Percentiles rank a stretch among this genome's conserved stretches.
Evolutionary conservation across 805 yeast genomes (phyloP).

Genomic region (Saccharomycopsis malanga): DNA sequence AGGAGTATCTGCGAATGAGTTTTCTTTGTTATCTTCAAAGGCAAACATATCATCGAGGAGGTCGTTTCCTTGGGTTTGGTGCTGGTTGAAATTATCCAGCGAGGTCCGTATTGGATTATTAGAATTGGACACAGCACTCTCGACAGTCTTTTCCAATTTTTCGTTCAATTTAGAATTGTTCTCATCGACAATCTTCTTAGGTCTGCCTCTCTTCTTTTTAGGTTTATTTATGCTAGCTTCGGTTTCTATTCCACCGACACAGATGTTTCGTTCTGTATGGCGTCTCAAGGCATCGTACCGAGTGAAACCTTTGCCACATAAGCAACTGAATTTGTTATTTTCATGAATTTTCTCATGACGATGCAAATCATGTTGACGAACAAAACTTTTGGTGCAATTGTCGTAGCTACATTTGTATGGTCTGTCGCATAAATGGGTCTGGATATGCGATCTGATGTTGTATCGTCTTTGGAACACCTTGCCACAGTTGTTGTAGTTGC

Average conservation of each 20-base stretch:
- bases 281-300: constrained; percentile 83
- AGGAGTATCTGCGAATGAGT: constrained; percentile 4
- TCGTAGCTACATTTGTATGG: constrained; percentile 70
- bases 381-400: constrained; percentile 78
- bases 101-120: neutral
- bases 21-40: constrained; percentile 10
- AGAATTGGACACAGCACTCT: constrained; percentile 1
- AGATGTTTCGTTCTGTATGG: constrained; percentile 73
- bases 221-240: constrained; percentile 29
- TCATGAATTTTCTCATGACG: constrained; percentile 86
- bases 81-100: neutral
- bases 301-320: constrained; percentile 91
- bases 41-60: neutral
- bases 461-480: constrained; percentile 83
- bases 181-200: constrained; percentile 25
- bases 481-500: constrained; percentile 72
- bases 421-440: constrained; percentile 90
- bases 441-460: constrained; percentile 91
- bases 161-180: neutral
- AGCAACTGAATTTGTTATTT: constrained; percentile 57
- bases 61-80: neutral
- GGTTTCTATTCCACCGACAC: constrained; percentile 60
- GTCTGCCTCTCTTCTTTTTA: constrained; percentile 33
- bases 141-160: constrained; percentile 17
- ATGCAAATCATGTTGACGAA: constrained; percentile 88